Base-by-base conservation (phyloP, 2,329 filamentous ascomycete genomes). In the Amesomyces nigricolor region DNA sequence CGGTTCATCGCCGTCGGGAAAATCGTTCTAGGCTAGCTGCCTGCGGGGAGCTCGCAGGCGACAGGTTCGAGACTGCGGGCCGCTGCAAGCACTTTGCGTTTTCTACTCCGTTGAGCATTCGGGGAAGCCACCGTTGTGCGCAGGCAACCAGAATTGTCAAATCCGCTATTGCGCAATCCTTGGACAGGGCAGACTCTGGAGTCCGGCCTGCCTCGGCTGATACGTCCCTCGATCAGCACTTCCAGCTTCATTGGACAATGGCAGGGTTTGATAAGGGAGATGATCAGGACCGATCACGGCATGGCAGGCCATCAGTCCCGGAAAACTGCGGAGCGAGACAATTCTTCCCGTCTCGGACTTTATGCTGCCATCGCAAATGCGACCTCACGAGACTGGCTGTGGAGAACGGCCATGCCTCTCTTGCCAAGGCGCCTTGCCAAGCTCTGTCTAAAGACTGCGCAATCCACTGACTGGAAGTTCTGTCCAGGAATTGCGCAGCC, bases 101-200 rank as follows among this genome's bases (percentile, higher is more conserved):
- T 40, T 46, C 22, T 56, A 45, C 57, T 46, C 48, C 53, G 45
- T 43, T 58, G 57, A 47, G 53, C 53, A 53, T 22, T 43, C 42
- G 30, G 38, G 29, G 22, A 45, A 43, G 51, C 43, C 38, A 19
- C 10, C 30, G 7, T 8, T 32, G 42, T 37, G 7, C n/a, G 16
- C 14, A 42, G 26, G 32, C 54, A 56, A n/a, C n/a, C 37, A 17
- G 17, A 47, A 44, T 19, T 7, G 13, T 1, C 29, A 11, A 38
- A 14, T 19, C 6, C 46, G 16, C 16, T 47, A 1, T 38, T 30
- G 51, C 56, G 51, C 48, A 46, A 32, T 26, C 17, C 29, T 14
- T 35, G 19, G 9, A 22, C 17, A 6, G n/a, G 38, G 46, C 29
- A 38, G 35, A 30, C 16, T 30, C 26, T 56, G 6, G 48, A 45